Evolutionary conservation across 2,329 filamentous ascomycete genomes (phyloP).

Genomic region (Coniosporium tulheliwenetii): DNA sequence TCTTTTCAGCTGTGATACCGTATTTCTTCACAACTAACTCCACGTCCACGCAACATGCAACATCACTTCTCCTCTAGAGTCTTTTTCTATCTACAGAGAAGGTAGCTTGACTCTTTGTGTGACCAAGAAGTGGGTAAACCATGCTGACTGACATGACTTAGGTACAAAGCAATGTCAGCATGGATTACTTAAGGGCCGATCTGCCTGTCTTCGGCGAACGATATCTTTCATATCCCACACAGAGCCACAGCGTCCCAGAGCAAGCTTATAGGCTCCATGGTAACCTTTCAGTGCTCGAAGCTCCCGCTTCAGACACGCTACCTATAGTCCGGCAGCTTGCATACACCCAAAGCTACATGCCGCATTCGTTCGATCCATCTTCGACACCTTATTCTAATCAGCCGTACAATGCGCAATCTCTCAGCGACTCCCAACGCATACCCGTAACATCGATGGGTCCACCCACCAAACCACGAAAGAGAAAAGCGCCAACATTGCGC

Average conservation of each 20-base stretch:
- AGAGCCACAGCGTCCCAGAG: background rate
- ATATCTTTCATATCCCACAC: slow-evolving; percentile 1
- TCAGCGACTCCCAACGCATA: slow-evolving; percentile 1
- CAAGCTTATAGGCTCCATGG: background rate
- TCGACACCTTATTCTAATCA: background rate
- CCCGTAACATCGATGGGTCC: slow-evolving; percentile 5
- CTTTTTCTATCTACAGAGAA: background rate
- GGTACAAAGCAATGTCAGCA: background rate
- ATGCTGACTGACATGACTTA: too few relatives aligned
- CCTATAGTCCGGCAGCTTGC: background rate
- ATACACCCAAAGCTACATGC: background rate
- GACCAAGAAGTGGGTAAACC: background rate
- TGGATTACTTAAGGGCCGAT: slow-evolving; percentile 1
- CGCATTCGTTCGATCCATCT: background rate
- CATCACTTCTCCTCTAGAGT: background rate
- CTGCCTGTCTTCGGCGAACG: background rate
- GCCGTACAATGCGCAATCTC: background rate
- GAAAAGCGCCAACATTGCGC: slow-evolving; percentile 10
- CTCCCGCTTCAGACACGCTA: slow-evolving; percentile 1
- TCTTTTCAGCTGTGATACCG: too few relatives aligned
- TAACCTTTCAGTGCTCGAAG: background rate
- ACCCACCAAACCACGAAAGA: slow-evolving; percentile 6
- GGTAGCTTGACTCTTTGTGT: background rate
- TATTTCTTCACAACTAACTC: background rate
- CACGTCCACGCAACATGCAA: background rate